Conservation (phyloP, 345 rosid species). For the Alliaria petiolata region DNA sequence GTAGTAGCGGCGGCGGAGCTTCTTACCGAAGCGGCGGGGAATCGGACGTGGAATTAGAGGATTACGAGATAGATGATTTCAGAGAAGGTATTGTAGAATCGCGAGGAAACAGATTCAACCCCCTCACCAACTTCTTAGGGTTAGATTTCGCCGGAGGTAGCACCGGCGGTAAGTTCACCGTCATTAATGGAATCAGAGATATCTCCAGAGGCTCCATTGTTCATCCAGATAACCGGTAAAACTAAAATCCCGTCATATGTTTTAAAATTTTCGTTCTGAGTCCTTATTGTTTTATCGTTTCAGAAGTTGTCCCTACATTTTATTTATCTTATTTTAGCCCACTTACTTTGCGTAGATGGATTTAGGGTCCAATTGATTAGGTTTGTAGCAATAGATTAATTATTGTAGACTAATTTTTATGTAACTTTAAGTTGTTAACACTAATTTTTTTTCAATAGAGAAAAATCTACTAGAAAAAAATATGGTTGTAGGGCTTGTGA, state of each 20-base stretch:
- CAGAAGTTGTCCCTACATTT: neutral
- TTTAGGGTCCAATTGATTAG: neutral
- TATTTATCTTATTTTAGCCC: neutral
- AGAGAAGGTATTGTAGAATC: constrained; percentile 14
- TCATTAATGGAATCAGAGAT: constrained; percentile 50
- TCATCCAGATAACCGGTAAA: constrained; percentile 81
- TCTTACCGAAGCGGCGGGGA: constrained; percentile 21
- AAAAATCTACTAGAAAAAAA: no score
- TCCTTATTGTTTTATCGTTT: neutral
- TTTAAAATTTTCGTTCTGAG: neutral
- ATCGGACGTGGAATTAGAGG: constrained; percentile 18
- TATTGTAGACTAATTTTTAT: neutral
- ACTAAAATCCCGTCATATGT: neutral
- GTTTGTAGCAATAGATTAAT: neutral
- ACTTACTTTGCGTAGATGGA: neutral
- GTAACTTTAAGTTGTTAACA: neutral
- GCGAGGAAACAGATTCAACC: constrained; percentile 15
- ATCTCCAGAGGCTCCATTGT: constrained; percentile 51
- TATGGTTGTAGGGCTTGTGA: neutral
- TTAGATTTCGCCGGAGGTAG: constrained; percentile 15
- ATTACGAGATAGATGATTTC: constrained; percentile 31
- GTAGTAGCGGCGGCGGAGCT: constrained; percentile 9
- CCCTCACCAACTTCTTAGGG: constrained; percentile 21
- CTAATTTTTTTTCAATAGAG: neutral
- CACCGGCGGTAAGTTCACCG: constrained; percentile 32